Conservation (phyloP, 2,329 filamentous ascomycete species). For the Hypomyces rosellus region DNA sequence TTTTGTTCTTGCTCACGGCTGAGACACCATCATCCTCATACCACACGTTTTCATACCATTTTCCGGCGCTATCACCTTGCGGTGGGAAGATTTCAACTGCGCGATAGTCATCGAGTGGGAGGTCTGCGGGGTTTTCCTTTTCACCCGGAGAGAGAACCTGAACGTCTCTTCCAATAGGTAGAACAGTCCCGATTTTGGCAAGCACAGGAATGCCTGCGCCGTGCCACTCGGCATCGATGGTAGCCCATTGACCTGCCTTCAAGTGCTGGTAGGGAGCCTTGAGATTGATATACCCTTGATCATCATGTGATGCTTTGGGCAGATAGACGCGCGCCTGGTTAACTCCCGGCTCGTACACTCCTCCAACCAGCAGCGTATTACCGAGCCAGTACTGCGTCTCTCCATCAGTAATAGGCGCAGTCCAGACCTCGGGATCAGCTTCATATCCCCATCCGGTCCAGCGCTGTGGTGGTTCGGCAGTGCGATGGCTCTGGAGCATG, state of each 20-base stretch:
- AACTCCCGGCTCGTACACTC: conserved; percentile 57
- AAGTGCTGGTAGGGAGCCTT: conserved; percentile 56
- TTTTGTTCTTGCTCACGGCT: conserved; percentile 21
- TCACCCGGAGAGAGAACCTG: conserved; percentile 31
- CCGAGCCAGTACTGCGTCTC: conserved; percentile 71
- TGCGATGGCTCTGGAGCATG: conserved; percentile 54
- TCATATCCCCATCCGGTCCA: conserved; percentile 73
- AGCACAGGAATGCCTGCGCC: conserved; percentile 34
- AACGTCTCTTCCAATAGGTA: conserved; percentile 33
- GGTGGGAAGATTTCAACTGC: conserved; percentile 39
- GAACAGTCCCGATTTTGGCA: conserved; percentile 32
- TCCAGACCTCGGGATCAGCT: conserved; percentile 60
- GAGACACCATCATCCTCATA: conserved; percentile 35
- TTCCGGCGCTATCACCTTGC: conserved; percentile 12
- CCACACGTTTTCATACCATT: conserved; percentile 27
- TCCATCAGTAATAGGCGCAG: conserved; percentile 49
- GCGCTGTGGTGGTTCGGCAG: conserved; percentile 57
- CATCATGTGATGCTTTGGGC: conserved; percentile 47
- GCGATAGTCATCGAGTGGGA: conserved; percentile 36
- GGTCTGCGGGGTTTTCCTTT: conserved; percentile 30
- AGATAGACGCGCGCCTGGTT: conserved; percentile 54
- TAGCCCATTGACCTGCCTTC: conserved; percentile 35
- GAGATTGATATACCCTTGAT: conserved; percentile 56
- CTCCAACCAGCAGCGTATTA: conserved; percentile 57
- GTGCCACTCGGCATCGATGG: conserved; percentile 36